Percentiles rank a stretch among this genome's conserved stretches.
phyloP scores from a whole-genome alignment of 768 basidiomycete species.

The Hygrophorus russula region DNA sequence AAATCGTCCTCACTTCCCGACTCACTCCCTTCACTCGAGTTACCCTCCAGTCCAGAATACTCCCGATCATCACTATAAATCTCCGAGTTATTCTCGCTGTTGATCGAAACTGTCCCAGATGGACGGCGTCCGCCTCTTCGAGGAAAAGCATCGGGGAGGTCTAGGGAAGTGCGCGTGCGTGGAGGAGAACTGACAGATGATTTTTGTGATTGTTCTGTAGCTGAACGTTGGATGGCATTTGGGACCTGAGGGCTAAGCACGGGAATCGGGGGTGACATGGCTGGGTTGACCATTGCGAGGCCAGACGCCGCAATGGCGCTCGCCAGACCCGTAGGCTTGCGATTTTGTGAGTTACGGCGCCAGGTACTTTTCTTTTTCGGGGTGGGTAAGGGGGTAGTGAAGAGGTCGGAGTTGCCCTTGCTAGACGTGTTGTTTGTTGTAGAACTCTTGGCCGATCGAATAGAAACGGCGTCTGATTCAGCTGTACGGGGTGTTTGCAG shows the following conservation, averaged over 20 bases:
- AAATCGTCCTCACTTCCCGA: conserved; percentile 20
- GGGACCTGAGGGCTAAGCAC: conserved; percentile 21
- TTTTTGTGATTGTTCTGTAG: conserved; percentile 10
- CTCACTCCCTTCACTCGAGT: conserved; percentile 18
- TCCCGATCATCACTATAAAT: conserved; percentile 20
- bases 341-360: conserved; percentile 23
- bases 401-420: conserved; percentile 14
- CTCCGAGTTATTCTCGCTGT: conserved; percentile 23
- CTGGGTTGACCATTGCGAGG: conserved; percentile 52
- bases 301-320: conserved; percentile 58
- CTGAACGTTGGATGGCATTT: conserved; percentile 8
- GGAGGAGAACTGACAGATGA: conserved; percentile 7
- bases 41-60: conserved; percentile 28
- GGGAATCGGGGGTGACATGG: conserved; percentile 35
- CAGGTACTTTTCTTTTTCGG: conserved; percentile 30
- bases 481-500: conserved; percentile 8
- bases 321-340: conserved; percentile 52
- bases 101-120: conserved; percentile 13
- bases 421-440: conserved; percentile 5
- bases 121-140: conserved; percentile 9
- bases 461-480: not conserved
- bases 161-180: conserved; percentile 3
- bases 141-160: conserved; percentile 3
- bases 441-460: conserved; percentile 5
- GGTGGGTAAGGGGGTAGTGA: conserved; percentile 7